These are phyloP conservation scores for Botrytis hyacinthi DNA, from an alignment of 2,329 filamentous ascomycete genomes.

Conservation along the genomic window DNA sequence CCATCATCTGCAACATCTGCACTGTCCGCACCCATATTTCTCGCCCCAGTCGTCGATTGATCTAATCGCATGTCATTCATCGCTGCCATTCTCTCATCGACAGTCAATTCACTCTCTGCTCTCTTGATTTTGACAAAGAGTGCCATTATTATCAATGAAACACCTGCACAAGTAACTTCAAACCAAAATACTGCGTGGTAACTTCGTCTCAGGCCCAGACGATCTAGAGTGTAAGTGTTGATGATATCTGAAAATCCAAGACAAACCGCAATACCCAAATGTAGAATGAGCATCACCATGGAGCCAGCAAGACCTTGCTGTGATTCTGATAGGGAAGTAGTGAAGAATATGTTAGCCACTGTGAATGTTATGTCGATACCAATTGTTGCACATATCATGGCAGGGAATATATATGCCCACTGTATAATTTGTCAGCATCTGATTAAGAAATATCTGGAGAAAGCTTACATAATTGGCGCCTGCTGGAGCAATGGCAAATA, in stretches of 20 bases:
- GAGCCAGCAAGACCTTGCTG: slow-evolving; percentile 71
- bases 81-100: slow-evolving; percentile 50
- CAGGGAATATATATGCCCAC: slow-evolving; percentile 73
- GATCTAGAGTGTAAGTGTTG: slow-evolving; percentile 42
- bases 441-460: background rate
- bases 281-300: slow-evolving; percentile 67
- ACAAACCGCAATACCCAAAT: slow-evolving; percentile 70
- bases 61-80: slow-evolving; percentile 23
- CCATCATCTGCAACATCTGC: slow-evolving; percentile 1
- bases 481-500: slow-evolving; percentile 53
- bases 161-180: slow-evolving; percentile 53
- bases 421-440: slow-evolving; percentile 3
- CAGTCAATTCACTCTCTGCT: slow-evolving; percentile 56
- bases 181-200: slow-evolving; percentile 69
- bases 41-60: background rate
- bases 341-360: slow-evolving; percentile 74
- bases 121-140: slow-evolving; percentile 52
- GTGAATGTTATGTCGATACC: slow-evolving; percentile 76
- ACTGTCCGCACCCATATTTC: background rate
- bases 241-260: slow-evolving; percentile 69
- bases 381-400: slow-evolving; percentile 66
- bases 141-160: slow-evolving; percentile 51
- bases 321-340: slow-evolving; percentile 63
- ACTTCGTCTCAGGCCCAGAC: slow-evolving; percentile 47
- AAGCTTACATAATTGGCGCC: slow-evolving; percentile 33